These are phyloP conservation scores for Globisporangium canariense DNA, from an alignment of 352 stramenopile species.

Conservation along the genomic window DNA sequence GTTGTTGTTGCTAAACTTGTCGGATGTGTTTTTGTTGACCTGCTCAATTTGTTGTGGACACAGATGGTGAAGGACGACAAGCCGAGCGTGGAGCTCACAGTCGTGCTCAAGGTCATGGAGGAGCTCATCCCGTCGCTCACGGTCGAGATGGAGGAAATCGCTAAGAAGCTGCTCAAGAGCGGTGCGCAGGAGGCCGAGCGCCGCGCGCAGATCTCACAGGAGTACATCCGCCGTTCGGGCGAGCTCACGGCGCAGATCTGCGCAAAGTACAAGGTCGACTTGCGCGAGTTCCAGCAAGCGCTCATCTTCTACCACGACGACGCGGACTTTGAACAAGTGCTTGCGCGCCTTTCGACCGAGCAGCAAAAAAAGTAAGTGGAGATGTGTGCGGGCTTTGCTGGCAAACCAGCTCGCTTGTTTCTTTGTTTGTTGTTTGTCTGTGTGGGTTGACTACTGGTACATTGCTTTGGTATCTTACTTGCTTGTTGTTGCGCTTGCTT, in stretches of 20 bases:
- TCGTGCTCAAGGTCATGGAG: conserved; percentile 64
- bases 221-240: conserved; percentile 67
- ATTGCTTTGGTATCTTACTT: conserved; percentile 12
- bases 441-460: conserved; percentile 7
- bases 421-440: conserved; percentile 7
- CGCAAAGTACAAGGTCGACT: conserved; percentile 43
- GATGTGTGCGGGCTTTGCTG: not conserved
- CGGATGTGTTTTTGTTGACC: not conserved
- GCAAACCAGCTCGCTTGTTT: conserved; percentile 13
- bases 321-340: conserved; percentile 50
- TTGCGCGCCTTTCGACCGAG: conserved; percentile 56
- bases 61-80: conserved; percentile 58
- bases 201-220: conserved; percentile 48
- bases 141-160: conserved; percentile 69
- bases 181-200: conserved; percentile 33
- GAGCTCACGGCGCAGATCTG: conserved; percentile 58
- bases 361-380: conserved; percentile 60
- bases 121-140: conserved; percentile 70
- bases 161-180: conserved; percentile 7
- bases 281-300: conserved; percentile 66
- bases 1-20: not conserved
- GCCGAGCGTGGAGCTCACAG: conserved; percentile 52
- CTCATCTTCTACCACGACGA: conserved; percentile 83
- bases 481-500: conserved; percentile 1
- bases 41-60: not conserved